A percentile compares a stretch with the other conserved stretches of the same genome.
Evolutionary conservation across 1,284 basidiomycete genomes (phyloP).

Genomic region (Heterobasidion occidentale): DNA sequence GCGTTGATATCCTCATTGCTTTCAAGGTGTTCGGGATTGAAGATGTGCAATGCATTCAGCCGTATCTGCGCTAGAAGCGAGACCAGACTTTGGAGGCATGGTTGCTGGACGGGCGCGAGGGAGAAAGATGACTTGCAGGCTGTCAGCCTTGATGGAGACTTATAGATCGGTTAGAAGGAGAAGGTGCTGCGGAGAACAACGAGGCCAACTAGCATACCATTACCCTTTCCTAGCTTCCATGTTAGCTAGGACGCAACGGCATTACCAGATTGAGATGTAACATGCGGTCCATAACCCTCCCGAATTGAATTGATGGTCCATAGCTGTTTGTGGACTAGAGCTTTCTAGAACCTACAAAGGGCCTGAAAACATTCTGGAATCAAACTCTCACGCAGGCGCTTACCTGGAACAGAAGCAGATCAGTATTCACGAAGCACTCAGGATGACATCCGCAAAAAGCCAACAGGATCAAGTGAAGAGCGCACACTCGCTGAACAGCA

Average conservation of each 20-base stretch:
- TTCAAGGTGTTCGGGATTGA: not conserved
- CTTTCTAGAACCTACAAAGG: too few relatives aligned
- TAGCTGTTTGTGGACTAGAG: too few relatives aligned
- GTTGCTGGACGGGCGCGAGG: not conserved
- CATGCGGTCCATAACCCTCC: too few relatives aligned
- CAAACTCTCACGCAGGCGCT: too few relatives aligned
- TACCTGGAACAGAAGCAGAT: too few relatives aligned
- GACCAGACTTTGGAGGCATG: not conserved
- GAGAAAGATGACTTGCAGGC: not conserved
- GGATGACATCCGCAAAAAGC: too few relatives aligned
- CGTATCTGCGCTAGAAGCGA: not conserved
- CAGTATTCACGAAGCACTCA: too few relatives aligned
- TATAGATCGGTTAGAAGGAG: not conserved
- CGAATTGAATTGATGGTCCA: too few relatives aligned
- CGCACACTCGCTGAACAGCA: too few relatives aligned
- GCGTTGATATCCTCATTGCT: slow-evolving; percentile 1
- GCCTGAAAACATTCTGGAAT: too few relatives aligned
- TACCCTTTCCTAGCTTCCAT: not conserved
- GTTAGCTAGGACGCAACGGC: not conserved
- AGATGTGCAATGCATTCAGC: slow-evolving; percentile 3
- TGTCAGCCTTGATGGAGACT: not conserved
- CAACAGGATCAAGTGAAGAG: too few relatives aligned
- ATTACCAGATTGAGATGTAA: not conserved
- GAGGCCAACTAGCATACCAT: not conserved
- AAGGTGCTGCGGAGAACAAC: not conserved